A percentile compares a stretch with the other conserved stretches of the same genome.
Evolutionary conservation across 257 asterid genomes (phyloP).

Genomic region (Phtheirospermum japonicum): DNA sequence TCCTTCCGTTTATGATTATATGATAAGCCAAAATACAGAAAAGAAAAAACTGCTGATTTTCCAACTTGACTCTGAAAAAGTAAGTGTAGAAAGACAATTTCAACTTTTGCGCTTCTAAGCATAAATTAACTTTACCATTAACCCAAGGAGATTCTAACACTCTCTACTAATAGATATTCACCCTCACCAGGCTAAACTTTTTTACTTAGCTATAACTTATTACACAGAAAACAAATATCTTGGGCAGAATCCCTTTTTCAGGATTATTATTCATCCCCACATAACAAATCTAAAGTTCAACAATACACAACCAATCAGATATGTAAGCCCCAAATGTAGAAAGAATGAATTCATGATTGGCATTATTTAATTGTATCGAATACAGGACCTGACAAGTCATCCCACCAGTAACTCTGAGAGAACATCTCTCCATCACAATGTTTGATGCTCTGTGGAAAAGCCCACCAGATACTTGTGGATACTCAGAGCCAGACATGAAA

Average conservation of each 20-base stretch:
- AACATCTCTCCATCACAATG: slow-evolving; percentile 1
- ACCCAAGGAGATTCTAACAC: no score
- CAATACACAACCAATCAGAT: slow-evolving; percentile 11
- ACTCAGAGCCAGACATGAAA: slow-evolving; percentile 11
- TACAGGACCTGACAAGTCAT: slow-evolving; percentile 18
- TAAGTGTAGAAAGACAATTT: not conserved
- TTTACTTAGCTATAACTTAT: not conserved
- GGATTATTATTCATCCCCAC: slow-evolving; percentile 1
- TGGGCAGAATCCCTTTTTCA: slow-evolving; percentile 6
- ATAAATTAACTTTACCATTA: no score
- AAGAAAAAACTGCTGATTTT: not conserved
- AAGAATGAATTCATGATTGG: slow-evolving; percentile 4
- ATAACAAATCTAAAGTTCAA: not conserved
- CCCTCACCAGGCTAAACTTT: not conserved
- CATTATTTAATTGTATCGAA: not conserved
- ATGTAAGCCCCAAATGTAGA: not conserved
- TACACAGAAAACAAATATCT: not conserved
- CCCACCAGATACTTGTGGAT: slow-evolving; percentile 19
- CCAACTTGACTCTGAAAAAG: not conserved
- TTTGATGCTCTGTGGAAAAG: slow-evolving; percentile 3
- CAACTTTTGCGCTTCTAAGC: not conserved
- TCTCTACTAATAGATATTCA: not conserved
- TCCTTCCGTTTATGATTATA: not conserved
- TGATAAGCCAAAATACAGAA: not conserved
- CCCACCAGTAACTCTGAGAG: slow-evolving; percentile 19